Evolutionary conservation across 2,329 filamentous ascomycete genomes (phyloP).

Genomic region (Parafenestella ontariensis): DNA sequence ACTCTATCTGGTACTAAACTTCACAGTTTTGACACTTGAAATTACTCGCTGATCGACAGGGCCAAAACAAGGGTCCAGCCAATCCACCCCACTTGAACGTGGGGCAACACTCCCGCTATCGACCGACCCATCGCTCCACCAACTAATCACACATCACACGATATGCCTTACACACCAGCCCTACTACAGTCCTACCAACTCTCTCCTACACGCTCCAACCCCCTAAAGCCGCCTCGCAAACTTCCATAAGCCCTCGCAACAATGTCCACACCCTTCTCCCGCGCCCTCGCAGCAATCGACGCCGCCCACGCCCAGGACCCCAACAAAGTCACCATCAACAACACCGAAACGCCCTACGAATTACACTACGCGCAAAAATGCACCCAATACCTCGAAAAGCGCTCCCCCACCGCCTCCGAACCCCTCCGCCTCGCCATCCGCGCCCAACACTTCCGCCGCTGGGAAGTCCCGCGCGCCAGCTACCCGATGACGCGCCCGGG

Average conservation of each 20-base stretch:
- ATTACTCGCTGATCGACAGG: background rate
- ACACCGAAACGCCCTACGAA: constrained; percentile 70
- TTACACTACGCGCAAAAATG: constrained; percentile 83
- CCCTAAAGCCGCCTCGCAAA: background rate
- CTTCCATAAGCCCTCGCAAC: background rate
- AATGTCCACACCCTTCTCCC: constrained; percentile 37
- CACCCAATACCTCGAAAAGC: constrained; percentile 72
- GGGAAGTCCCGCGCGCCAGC: constrained; percentile 77
- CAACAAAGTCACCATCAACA: constrained; percentile 57
- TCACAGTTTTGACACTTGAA: background rate
- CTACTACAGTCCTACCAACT: background rate
- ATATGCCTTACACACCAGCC: constrained; percentile 17
- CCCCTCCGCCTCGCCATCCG: constrained; percentile 77
- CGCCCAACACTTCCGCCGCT: constrained; percentile 84
- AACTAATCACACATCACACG: constrained; percentile 15
- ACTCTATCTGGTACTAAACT: background rate
- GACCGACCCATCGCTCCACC: background rate
- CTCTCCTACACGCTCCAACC: too few species aligned
- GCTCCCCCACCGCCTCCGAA: constrained; percentile 68
- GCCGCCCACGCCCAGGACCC: constrained; percentile 74
- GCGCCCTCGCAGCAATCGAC: constrained; percentile 73
- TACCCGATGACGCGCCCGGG: constrained; percentile 78
- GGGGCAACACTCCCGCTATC: constrained; percentile 22
- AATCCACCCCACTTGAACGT: constrained; percentile 19
- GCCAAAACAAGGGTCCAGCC: background rate